phyloP scores from a whole-genome alignment of 805 yeast species.

The Peterozyma xylosa region DNA sequence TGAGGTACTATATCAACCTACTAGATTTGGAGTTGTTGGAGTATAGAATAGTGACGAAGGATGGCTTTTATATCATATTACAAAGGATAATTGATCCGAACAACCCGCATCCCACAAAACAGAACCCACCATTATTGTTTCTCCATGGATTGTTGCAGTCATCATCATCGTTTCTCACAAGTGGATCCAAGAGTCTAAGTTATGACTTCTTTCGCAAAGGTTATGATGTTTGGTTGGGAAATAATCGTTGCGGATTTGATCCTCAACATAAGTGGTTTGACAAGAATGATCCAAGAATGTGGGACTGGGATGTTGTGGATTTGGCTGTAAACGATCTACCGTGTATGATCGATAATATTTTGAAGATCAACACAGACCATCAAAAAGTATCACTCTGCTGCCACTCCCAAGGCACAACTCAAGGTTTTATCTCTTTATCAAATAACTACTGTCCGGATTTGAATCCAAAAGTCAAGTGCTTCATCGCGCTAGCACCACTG shows the following conservation, averaged over 20 bases:
- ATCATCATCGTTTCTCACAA: conserved; percentile 75
- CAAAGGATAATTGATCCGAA: conserved; percentile 53
- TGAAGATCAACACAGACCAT: conserved; percentile 25
- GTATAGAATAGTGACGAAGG: conserved; percentile 60
- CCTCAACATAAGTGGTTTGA: conserved; percentile 53
- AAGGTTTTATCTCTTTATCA: conserved; percentile 64
- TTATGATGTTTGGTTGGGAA: conserved; percentile 87
- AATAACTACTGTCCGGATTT: conserved; percentile 32
- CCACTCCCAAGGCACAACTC: conserved; percentile 94
- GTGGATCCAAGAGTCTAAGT: conserved; percentile 79
- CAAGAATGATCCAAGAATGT: conserved; percentile 44
- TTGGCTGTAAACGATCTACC: conserved; percentile 78
- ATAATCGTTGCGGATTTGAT: conserved; percentile 80
- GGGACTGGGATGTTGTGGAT: conserved; percentile 93
- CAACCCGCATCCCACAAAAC: conserved; percentile 22
- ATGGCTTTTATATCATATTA: conserved; percentile 68
- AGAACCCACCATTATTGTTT: conserved; percentile 53
- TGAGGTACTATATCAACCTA: conserved; percentile 61
- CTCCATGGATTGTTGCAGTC: conserved; percentile 87
- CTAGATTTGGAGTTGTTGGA: conserved; percentile 54
- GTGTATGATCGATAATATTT: conserved; percentile 56
- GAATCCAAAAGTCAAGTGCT: conserved; percentile 52
- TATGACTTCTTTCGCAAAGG: conserved; percentile 46
- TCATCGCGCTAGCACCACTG: conserved; percentile 85
- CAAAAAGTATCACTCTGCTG: conserved; percentile 57